Conservation (phyloP, 495 filamentous ascomycete genomes). For the Daldinia grandis region DNA sequence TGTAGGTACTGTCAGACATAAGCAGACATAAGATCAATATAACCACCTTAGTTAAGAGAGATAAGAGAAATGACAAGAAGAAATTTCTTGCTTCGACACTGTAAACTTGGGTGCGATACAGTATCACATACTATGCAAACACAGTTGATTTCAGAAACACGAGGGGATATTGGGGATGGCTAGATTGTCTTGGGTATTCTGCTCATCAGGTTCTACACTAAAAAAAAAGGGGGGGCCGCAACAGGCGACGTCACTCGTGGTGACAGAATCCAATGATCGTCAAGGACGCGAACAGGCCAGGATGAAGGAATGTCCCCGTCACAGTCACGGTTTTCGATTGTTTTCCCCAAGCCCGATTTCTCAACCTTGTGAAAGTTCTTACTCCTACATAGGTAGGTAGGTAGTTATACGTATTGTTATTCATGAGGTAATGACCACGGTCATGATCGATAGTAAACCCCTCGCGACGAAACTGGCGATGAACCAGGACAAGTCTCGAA, state of each 20-base stretch:
- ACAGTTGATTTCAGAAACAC: constrained; percentile 7
- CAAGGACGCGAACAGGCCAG: constrained; percentile 11
- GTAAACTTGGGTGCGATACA: constrained; percentile 1
- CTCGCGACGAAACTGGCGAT: constrained; percentile 31
- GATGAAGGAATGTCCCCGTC: background rate
- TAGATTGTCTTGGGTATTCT: constrained; percentile 11
- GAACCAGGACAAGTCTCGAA: constrained; percentile 28
- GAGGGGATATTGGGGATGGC: constrained; percentile 8
- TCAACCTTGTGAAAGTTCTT: constrained; percentile 18
- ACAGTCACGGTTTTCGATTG: background rate
- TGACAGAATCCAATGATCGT: constrained; percentile 37
- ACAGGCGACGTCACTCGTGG: constrained; percentile 35
- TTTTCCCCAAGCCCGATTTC: background rate
- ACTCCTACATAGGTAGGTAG: constrained; percentile 16
- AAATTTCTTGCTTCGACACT: constrained; percentile 21
- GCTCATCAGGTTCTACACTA: constrained; percentile 15
- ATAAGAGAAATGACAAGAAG: background rate
- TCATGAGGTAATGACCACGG: background rate
- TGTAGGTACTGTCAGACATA: constrained; percentile 16
- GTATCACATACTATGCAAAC: constrained; percentile 28
- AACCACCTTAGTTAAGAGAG: no score
- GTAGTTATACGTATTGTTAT: no score
- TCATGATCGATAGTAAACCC: background rate
- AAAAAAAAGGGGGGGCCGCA: constrained; percentile 31
- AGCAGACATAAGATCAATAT: constrained; percentile 18